A percentile compares a stretch with the other conserved stretches of the same genome.
These are phyloP conservation scores for Hirsutella thompsonii DNA, from an alignment of 2,329 filamentous ascomycete species.

Conservation along the genomic window DNA sequence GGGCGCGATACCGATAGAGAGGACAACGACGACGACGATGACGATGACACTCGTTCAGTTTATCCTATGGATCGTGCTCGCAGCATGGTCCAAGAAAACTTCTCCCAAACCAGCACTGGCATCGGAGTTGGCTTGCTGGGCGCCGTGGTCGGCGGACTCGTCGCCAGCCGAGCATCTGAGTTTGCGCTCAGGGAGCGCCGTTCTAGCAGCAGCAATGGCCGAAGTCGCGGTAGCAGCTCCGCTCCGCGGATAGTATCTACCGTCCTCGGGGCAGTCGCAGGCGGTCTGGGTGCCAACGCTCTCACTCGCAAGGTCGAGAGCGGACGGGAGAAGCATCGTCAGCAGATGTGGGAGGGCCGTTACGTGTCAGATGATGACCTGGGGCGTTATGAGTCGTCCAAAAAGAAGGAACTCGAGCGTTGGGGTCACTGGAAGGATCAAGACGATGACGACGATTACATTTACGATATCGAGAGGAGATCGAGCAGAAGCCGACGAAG, in stretches of 20 bases:
- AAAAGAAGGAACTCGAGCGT: constrained; percentile 5
- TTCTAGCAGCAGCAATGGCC: neutral
- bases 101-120: constrained; percentile 33
- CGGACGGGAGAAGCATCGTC: constrained; percentile 17
- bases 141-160: constrained; percentile 39
- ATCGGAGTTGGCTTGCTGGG: constrained; percentile 39
- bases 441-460: constrained; percentile 15
- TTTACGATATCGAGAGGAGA: constrained; percentile 15
- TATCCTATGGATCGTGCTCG: constrained; percentile 21
- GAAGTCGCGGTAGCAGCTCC: constrained; percentile 4
- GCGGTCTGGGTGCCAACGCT: constrained; percentile 40
- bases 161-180: constrained; percentile 34
- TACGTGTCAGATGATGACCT: constrained; percentile 5
- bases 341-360: constrained; percentile 21
- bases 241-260: constrained; percentile 30
- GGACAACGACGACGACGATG: constrained; percentile 1
- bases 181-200: constrained; percentile 19
- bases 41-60: constrained; percentile 1
- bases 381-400: neutral
- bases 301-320: constrained; percentile 30
- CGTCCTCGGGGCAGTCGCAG: constrained; percentile 39
- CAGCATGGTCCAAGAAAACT: constrained; percentile 25
- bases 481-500: constrained; percentile 9
- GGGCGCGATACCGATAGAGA: constrained; percentile 1
- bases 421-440: constrained; percentile 9